A percentile compares a stretch with the other conserved stretches of the same genome.
Evolutionary conservation across 306 rosid genomes (phyloP).

Genomic region (Gleditsia sinensis): DNA sequence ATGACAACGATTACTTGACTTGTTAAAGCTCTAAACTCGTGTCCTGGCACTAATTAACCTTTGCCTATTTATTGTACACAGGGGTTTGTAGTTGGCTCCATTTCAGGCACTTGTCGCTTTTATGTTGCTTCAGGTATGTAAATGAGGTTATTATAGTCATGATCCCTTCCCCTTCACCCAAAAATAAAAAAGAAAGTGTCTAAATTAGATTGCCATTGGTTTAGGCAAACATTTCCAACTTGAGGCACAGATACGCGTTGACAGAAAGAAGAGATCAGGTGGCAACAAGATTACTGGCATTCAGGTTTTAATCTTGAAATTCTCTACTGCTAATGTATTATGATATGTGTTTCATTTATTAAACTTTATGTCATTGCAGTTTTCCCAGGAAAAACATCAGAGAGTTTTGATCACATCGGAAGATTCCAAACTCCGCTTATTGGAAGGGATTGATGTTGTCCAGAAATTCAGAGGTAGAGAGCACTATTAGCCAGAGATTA

Average conservation of each 20-base stretch:
- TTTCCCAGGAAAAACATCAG: conserved; percentile 50
- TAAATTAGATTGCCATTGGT: conserved; percentile 40
- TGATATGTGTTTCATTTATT: conserved; percentile 12
- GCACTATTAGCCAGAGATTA: neutral
- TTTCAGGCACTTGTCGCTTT: conserved; percentile 72
- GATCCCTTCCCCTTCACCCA: too few species aligned
- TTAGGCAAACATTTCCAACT: conserved; percentile 61
- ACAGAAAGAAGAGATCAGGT: conserved; percentile 61
- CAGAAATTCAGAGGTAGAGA: conserved; percentile 71
- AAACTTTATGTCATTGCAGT: conserved; percentile 54
- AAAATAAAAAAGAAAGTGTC: conserved; percentile 12
- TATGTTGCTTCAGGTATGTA: conserved; percentile 70
- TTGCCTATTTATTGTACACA: conserved; percentile 38
- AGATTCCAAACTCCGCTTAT: conserved; percentile 78
- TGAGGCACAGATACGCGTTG: conserved; percentile 51
- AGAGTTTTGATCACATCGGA: conserved; percentile 81
- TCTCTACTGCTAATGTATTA: neutral
- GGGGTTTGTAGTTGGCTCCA: conserved; percentile 82
- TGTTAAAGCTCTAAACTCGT: too few species aligned
- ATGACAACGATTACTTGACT: conserved; percentile 31
- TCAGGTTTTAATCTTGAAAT: conserved; percentile 61
- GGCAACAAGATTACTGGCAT: conserved; percentile 84
- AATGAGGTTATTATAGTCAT: conserved; percentile 4
- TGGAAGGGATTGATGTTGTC: conserved; percentile 64
- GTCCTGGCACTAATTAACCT: conserved; percentile 23